Percentiles rank a stretch among this genome's conserved stretches.
phyloP scores from a whole-genome alignment of 768 basidiomycete genomes.

The Trichaptum fuscoviolaceum region DNA sequence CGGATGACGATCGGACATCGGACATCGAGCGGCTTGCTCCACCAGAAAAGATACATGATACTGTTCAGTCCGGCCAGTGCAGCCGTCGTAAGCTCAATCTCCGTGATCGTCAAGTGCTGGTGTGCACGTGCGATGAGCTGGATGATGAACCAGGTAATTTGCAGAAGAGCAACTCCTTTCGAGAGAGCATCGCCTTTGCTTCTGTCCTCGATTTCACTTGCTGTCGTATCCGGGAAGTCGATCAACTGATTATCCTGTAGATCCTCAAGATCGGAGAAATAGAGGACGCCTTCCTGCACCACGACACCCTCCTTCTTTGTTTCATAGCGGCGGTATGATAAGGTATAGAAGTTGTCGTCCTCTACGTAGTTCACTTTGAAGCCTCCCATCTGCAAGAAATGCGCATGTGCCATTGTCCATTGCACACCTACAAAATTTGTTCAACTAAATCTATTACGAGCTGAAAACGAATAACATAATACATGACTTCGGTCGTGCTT shows the following conservation, averaged over 20 bases:
- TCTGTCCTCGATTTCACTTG: not conserved
- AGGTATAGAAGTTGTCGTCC: not conserved
- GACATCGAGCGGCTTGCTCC: slow-evolving; percentile 9
- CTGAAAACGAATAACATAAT: not conserved
- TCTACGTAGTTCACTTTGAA: not conserved
- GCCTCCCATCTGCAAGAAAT: slow-evolving; percentile 7
- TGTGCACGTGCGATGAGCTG: not conserved
- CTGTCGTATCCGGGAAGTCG: not conserved
- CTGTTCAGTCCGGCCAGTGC: slow-evolving; percentile 5
- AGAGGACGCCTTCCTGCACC: not conserved
- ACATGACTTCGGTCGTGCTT: not conserved
- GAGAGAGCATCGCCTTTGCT: not conserved
- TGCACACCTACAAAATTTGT: not conserved
- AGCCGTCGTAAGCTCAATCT: not conserved
- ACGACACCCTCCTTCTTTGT: not conserved
- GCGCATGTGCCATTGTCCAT: slow-evolving; percentile 9
- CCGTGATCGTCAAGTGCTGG: not conserved
- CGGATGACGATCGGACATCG: not conserved
- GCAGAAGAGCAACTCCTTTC: not conserved
- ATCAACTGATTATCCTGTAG: not conserved
- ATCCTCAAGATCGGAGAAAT: not conserved
- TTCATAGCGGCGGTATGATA: not conserved
- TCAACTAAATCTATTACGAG: not conserved
- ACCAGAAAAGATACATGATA: slow-evolving; percentile 10
- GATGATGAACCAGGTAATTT: not conserved